Conservation (phyloP, 257 asterid species). For the Plectranthus barbatus region DNA sequence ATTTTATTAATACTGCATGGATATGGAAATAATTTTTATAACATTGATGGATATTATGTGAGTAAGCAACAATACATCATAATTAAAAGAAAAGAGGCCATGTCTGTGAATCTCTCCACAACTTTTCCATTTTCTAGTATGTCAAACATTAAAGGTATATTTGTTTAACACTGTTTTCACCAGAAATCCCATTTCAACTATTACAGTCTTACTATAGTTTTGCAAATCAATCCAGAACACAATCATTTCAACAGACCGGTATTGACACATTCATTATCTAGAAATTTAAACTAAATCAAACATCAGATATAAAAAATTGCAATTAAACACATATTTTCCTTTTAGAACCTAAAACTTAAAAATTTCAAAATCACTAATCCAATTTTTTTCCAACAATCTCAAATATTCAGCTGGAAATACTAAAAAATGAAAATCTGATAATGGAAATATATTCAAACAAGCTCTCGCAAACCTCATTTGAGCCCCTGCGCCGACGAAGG, state of each 20-base stretch:
- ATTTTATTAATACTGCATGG: background rate
- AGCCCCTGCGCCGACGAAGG: constrained; percentile 78
- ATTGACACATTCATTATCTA: background rate
- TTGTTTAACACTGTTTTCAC: background rate
- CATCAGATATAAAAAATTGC: background rate
- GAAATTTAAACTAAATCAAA: background rate
- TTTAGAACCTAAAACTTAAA: background rate
- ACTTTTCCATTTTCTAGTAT: background rate
- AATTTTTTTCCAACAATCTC: background rate
- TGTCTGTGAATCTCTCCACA: background rate
- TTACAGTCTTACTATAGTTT: background rate
- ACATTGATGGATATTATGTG: background rate
- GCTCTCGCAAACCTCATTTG: constrained; percentile 64
- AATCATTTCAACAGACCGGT: background rate
- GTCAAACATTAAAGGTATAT: background rate
- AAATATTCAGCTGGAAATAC: background rate
- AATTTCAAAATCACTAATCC: background rate
- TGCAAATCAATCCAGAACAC: background rate
- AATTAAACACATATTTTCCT: background rate
- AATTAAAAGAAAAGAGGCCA: background rate
- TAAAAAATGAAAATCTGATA: background rate
- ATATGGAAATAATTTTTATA: background rate
- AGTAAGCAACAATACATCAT: background rate
- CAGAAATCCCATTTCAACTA: background rate
- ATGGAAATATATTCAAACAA: background rate